Percentiles rank a stretch among this genome's conserved stretches.
phyloP scores from a whole-genome alignment of 306 rosid genomes.

The Citrullus amarus region DNA sequence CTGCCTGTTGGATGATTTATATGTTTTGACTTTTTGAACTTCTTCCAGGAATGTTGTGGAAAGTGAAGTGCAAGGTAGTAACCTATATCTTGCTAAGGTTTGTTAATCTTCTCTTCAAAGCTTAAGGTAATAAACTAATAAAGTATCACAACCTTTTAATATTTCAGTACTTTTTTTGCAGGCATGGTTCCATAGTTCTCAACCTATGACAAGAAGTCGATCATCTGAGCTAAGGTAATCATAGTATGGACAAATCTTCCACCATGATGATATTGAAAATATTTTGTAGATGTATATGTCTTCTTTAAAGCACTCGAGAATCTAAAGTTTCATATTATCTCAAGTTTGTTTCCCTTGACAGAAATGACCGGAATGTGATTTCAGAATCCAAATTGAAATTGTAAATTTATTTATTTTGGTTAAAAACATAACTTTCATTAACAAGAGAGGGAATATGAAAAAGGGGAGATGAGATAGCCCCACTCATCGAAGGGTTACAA shows the following conservation, averaged over 20 bases:
- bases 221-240: constrained; percentile 85
- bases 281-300: background rate
- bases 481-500: no score
- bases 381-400: background rate
- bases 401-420: background rate
- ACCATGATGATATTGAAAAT: constrained; percentile 13
- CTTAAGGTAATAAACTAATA: constrained; percentile 11
- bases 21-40: constrained; percentile 13
- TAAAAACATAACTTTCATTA: no score
- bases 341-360: background rate
- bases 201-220: constrained; percentile 89
- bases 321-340: background rate
- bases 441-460: no score
- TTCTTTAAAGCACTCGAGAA: background rate
- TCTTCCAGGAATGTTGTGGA: constrained; percentile 54
- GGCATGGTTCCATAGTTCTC: constrained; percentile 96
- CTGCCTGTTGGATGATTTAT: background rate
- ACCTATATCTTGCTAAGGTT: constrained; percentile 76
- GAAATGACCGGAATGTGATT: background rate
- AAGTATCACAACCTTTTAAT: constrained; percentile 20
- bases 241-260: constrained; percentile 5
- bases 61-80: constrained; percentile 52
- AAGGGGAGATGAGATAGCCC: no score
- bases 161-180: constrained; percentile 20
- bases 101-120: constrained; percentile 14